These are phyloP conservation scores for Salix suchowensis DNA, from an alignment of 345 rosid species.

Conservation along the genomic window DNA sequence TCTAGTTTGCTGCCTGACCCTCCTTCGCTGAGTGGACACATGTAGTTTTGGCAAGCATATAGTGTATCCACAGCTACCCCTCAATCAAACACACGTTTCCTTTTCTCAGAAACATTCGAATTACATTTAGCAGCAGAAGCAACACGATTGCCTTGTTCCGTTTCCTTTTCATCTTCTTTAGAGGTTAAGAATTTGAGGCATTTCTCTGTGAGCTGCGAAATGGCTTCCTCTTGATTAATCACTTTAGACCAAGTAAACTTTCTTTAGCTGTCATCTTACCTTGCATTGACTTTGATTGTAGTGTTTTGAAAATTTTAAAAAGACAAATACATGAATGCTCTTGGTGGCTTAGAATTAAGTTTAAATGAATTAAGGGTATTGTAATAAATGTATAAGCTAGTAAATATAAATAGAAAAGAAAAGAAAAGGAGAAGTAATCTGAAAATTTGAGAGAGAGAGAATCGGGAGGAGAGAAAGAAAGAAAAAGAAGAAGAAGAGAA, in stretches of 20 bases:
- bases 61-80: constrained; percentile 1
- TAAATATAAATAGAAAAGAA: too few relatives aligned
- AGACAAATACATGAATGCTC: too few relatives aligned
- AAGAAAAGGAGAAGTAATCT: too few relatives aligned
- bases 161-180: constrained; percentile 10
- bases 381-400: too few relatives aligned
- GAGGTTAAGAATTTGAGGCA: constrained; percentile 36
- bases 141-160: not conserved
- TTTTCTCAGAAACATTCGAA: constrained; percentile 8
- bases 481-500: too few relatives aligned
- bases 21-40: constrained; percentile 27
- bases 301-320: too few relatives aligned
- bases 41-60: constrained; percentile 30
- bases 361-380: too few relatives aligned
- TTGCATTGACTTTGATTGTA: constrained; percentile 62
- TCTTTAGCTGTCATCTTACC: constrained; percentile 71
- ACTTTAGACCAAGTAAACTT: constrained; percentile 53
- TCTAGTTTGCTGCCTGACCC: constrained; percentile 13
- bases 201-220: constrained; percentile 10
- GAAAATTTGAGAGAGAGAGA: too few relatives aligned
- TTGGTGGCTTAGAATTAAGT: too few relatives aligned
- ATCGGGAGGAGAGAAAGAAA: too few relatives aligned
- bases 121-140: constrained; percentile 3
- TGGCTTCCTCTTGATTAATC: constrained; percentile 53
- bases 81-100: constrained; percentile 18